Conservation (phyloP, 2,329 filamentous ascomycete genomes). For the Penicillium decumbens region DNA sequence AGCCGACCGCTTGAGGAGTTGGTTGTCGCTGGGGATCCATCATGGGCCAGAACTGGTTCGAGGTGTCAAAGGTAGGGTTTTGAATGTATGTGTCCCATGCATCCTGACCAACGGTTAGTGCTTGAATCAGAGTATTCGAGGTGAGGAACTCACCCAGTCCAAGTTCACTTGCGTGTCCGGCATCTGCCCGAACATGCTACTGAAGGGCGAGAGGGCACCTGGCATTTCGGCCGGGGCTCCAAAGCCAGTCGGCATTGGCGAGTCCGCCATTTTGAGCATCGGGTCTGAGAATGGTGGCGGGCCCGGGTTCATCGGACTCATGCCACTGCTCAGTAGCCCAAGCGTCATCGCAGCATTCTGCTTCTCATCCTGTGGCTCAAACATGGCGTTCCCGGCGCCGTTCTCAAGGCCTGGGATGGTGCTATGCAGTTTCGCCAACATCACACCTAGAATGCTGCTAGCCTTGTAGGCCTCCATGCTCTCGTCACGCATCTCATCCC, state of each 20-base stretch:
- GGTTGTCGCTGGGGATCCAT: conserved; percentile 31
- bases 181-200: conserved; percentile 51
- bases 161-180: conserved; percentile 55
- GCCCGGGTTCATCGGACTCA: conserved; percentile 47
- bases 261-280: conserved; percentile 29
- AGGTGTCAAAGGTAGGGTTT: conserved; percentile 47
- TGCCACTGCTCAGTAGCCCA: conserved; percentile 62
- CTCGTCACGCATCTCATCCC: conserved; percentile 69
- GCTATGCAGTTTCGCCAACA: conserved; percentile 68
- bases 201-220: conserved; percentile 51
- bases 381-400: conserved; percentile 20
- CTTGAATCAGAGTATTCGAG: background rate
- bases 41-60: conserved; percentile 39
- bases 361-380: conserved; percentile 52
- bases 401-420: conserved; percentile 25
- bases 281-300: conserved; percentile 29
- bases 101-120: conserved; percentile 44
- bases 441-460: conserved; percentile 70
- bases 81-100: conserved; percentile 68
- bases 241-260: conserved; percentile 23
- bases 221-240: conserved; percentile 33
- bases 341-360: conserved; percentile 65
- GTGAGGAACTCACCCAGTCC: conserved; percentile 55
- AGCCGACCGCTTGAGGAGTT: conserved; percentile 13
- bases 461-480: conserved; percentile 92